Conservation (phyloP, 2,329 filamentous ascomycete genomes). For the Ceratocystis alfenasii region DNA sequence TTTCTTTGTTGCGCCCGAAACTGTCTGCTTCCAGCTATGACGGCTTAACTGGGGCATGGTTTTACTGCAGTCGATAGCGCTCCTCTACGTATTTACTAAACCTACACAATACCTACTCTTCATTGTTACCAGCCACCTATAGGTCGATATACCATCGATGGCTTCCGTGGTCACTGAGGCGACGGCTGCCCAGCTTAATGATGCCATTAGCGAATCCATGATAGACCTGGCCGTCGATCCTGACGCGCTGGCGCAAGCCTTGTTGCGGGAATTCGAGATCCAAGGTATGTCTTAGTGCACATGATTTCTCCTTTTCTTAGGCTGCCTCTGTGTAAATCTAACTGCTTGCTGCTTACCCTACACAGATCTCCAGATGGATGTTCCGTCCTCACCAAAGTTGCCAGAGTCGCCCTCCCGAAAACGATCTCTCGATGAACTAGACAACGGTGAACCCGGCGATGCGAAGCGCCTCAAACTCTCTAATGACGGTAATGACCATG, state of each 20-base stretch:
- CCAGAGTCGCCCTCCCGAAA: conserved; percentile 17
- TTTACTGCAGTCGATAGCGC: conserved; percentile 14
- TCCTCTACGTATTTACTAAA: neutral
- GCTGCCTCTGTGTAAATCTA: neutral
- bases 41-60: conserved; percentile 21
- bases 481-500: neutral
- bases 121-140: neutral
- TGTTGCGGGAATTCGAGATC: conserved; percentile 21
- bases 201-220: conserved; percentile 12
- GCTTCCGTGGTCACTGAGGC: conserved; percentile 19
- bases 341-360: neutral
- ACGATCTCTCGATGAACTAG: conserved; percentile 15
- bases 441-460: conserved; percentile 11
- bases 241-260: conserved; percentile 22
- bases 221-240: conserved; percentile 18
- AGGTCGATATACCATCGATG: conserved; percentile 11
- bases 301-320: neutral
- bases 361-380: conserved; percentile 1
- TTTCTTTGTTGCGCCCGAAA: conserved; percentile 10
- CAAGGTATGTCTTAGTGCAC: conserved; percentile 14
- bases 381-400: conserved; percentile 10
- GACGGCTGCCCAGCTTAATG: conserved; percentile 15
- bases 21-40: conserved; percentile 14
- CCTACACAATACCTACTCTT: neutral
- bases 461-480: conserved; percentile 23